Base-by-base conservation (phyloP, 805 yeast genomes). In the Candida koratica region DNA sequence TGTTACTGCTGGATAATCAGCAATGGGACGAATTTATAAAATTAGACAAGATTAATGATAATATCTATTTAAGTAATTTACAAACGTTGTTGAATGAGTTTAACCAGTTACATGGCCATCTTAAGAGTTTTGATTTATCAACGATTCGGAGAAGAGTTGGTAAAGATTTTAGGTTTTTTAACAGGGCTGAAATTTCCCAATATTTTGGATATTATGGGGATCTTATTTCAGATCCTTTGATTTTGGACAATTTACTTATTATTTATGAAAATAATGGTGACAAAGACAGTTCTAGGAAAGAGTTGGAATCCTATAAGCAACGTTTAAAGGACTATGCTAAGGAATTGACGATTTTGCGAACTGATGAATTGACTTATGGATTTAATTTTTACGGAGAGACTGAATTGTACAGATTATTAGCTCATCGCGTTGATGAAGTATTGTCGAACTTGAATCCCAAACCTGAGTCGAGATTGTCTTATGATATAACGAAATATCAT, bases 281-380 rank as follows among this genome's bases (percentile, higher is more conserved):
- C 19, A 5, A 7, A 15, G 18, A 28, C 11, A 17, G 4, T 4
- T 5, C 19, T 5, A 19, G 14, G 10, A 13, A 30, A 13, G 25
- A 20, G 9, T 4, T 6, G 4, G 33, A 20, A 19, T 11, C 4
- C 4, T 4, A 12, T 11, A 10, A 20, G 11, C 17, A 11, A 10
- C 17, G 19, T 11, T 17, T 32, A 6, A 12, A 4, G 2, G 13
- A 11, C 2, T 22, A 8, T 22, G 20, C 17, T 15, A 22, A 27
- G 16, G 54, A 55, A 28, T 38, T 58, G 31, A 37, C 38, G 13
- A 38, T 49, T n/a, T 41, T 56, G n/a, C 38, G 41, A 23, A 39
- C 30, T 5, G 53, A 50, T 35, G 54, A 48, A 34, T 34, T 51
- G 19, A 7, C 4, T 17, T 17, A 29, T 10, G 9, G 4, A 14